These are phyloP conservation scores for Phytophthora rubi DNA, from an alignment of 352 stramenopile genomes.

Conservation along the genomic window DNA sequence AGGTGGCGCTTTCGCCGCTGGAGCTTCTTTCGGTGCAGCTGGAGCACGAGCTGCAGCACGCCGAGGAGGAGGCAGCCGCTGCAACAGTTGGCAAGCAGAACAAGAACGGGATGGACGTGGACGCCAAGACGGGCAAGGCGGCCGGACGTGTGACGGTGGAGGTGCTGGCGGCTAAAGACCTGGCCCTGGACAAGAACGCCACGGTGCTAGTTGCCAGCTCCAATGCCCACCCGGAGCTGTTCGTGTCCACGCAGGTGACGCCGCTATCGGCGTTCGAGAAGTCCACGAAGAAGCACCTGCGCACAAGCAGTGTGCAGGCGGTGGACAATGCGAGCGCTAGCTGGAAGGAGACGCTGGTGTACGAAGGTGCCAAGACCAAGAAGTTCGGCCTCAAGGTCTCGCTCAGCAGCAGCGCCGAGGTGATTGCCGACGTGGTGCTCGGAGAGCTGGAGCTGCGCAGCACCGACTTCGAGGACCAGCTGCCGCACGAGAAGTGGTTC, in stretches of 20 bases:
- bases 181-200: slow-evolving; percentile 34
- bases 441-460: slow-evolving; percentile 69
- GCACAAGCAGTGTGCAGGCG: slow-evolving; percentile 40
- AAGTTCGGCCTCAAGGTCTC: slow-evolving; percentile 70
- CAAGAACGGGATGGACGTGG: slow-evolving; percentile 79
- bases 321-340: slow-evolving; percentile 27
- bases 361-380: slow-evolving; percentile 73
- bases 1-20: slow-evolving; percentile 73
- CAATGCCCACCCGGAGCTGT: slow-evolving; percentile 49
- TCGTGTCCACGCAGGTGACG: slow-evolving; percentile 67
- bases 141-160: slow-evolving; percentile 57
- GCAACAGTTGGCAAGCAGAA: slow-evolving; percentile 55
- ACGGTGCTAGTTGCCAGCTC: slow-evolving; percentile 32
- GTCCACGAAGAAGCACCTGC: slow-evolving; percentile 71
- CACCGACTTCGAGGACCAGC: slow-evolving; percentile 64
- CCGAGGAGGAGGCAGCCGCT: slow-evolving; percentile 47
- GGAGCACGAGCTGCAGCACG: slow-evolving; percentile 69
- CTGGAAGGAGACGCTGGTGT: slow-evolving; percentile 66
- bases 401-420: slow-evolving; percentile 57
- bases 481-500: slow-evolving; percentile 59
- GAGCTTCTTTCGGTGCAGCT: slow-evolving; percentile 77
- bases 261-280: slow-evolving; percentile 73
- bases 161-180: slow-evolving; percentile 54
- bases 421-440: slow-evolving; percentile 75
- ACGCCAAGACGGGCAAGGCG: slow-evolving; percentile 61